A percentile compares a stretch with the other conserved stretches of the same genome.
These are phyloP conservation scores for Blastobotrys indianensis DNA, from an alignment of 1,139 yeast species.

Conservation along the genomic window DNA sequence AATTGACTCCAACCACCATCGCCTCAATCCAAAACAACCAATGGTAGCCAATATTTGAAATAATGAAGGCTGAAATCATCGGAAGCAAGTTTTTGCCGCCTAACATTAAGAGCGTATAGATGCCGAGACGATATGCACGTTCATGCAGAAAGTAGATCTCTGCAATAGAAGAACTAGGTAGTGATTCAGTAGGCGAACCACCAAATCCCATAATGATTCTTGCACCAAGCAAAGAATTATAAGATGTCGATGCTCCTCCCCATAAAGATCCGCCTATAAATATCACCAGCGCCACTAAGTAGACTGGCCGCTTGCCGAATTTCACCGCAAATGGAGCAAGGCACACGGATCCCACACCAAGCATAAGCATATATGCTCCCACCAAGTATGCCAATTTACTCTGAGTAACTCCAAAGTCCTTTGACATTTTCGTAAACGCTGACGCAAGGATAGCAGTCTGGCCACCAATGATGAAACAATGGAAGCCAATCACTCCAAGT, in stretches of 20 bases:
- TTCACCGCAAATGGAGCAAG: constrained; percentile 56
- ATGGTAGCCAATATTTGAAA: constrained; percentile 46
- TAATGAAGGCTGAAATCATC: constrained; percentile 49
- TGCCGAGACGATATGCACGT: constrained; percentile 58
- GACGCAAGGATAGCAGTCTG: constrained; percentile 59
- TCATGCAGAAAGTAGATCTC: constrained; percentile 62
- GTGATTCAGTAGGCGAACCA: constrained; percentile 55
- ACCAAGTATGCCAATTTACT: constrained; percentile 49
- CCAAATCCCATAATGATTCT: constrained; percentile 56
- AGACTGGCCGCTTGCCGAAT: constrained; percentile 55
- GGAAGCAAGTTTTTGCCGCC: constrained; percentile 63
- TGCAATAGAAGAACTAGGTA: constrained; percentile 57
- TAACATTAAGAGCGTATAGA: constrained; percentile 53
- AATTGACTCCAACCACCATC: constrained; percentile 46
- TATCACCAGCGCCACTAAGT: constrained; percentile 44
- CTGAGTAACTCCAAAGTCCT: constrained; percentile 42
- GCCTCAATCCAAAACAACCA: constrained; percentile 61
- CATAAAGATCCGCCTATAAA: constrained; percentile 51
- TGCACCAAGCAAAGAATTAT: constrained; percentile 51
- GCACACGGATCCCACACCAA: constrained; percentile 54
- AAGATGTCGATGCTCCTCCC: constrained; percentile 47
- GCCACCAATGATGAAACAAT: constrained; percentile 58
- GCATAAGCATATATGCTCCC: constrained; percentile 54
- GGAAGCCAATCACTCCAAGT: constrained; percentile 49
- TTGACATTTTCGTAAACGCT: constrained; percentile 42